Evolutionary conservation across 495 filamentous ascomycete genomes (phyloP).

Genomic region (Hypoxylon subgilvum): DNA sequence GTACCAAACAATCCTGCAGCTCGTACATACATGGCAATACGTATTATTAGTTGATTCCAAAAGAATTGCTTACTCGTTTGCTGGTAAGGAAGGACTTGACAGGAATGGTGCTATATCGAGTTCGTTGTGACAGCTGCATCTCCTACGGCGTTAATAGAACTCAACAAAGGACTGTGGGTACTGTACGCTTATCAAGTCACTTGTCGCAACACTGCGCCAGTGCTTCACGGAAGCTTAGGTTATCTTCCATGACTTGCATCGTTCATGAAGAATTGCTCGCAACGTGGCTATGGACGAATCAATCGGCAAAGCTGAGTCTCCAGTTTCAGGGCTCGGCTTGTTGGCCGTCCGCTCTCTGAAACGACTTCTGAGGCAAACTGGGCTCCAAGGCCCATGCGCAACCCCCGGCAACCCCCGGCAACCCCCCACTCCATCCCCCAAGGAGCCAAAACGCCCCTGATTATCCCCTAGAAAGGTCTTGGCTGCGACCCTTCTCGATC

Average conservation of each 20-base stretch:
- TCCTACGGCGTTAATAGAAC: no score
- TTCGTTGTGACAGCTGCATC: no score
- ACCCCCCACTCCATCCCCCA: conserved; percentile 12
- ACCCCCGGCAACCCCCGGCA: conserved; percentile 6
- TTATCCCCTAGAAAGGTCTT: conserved; percentile 25
- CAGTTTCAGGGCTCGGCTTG: conserved; percentile 43
- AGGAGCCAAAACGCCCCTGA: conserved; percentile 17
- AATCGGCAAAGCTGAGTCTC: conserved; percentile 28
- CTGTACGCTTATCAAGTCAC: conserved; percentile 17
- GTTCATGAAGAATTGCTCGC: conserved; percentile 5
- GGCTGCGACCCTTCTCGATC: conserved; percentile 34
- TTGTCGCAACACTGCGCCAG: conserved; percentile 26
- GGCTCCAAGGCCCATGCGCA: conserved; percentile 26
- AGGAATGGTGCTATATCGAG: no score
- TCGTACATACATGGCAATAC: no score
- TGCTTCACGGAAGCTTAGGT: conserved; percentile 29
- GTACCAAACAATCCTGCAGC: no score
- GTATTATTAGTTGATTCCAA: no score
- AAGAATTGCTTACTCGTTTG: no score
- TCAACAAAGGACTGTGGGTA: conserved; percentile 3
- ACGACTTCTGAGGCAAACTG: conserved; percentile 39
- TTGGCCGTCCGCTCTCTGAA: conserved; percentile 33
- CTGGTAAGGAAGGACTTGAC: no score
- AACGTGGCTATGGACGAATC: conserved; percentile 26
- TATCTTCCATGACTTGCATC: neutral